Evolutionary conservation across 2,329 filamentous ascomycete genomes (phyloP), one percentile per base, ranked within the genome.

Genomic region (Aspergillus sp.): DNA sequence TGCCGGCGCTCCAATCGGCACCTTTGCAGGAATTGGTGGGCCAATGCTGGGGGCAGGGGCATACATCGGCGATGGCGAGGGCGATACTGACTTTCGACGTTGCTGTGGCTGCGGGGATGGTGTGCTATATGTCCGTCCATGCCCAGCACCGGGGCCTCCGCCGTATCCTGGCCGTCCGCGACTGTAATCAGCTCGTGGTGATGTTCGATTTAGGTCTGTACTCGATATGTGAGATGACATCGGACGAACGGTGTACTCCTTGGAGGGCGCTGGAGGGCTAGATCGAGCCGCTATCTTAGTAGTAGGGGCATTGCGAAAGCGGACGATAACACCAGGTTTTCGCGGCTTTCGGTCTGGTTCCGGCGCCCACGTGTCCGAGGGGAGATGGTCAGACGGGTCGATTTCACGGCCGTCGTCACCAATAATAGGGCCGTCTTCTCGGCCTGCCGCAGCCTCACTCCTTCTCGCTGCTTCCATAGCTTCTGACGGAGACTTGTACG

Each of bases 331-430:
- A 47, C 80, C 78, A 21, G 79, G 75, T 70, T 82, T 75, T 51
- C 73, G 74, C 48, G 69, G 75, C 64, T 87, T 88, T 40, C 80
- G 79, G 62, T 86, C 84, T 2, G 86, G 86, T 65, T 88, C 86
- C 1, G 86, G 86, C 0, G 86, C 86, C 86, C 86, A 88, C 2
- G 84, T 85, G 60, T 86, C 82, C 3, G 86, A 78, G 1, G 86
- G 86, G 2, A 88, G 76, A 67, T 88, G 85, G 68, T 88, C 86
- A 0, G 84, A 86, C 4, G 86, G 86, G 70, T 88, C 86, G 63
- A 88, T 86, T 56, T 86, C 81, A 35, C 84, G 80, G 15, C 86
- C 86, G 67, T 86, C 83, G 66, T 84, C 85, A 17, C 83, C 84
- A 44, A 87, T 84, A 55, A 88, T 86, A 7, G 85, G 84, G 2